phyloP scores from a whole-genome alignment of 2,329 filamentous ascomycete genomes.

The Botrytis squamosa region DNA sequence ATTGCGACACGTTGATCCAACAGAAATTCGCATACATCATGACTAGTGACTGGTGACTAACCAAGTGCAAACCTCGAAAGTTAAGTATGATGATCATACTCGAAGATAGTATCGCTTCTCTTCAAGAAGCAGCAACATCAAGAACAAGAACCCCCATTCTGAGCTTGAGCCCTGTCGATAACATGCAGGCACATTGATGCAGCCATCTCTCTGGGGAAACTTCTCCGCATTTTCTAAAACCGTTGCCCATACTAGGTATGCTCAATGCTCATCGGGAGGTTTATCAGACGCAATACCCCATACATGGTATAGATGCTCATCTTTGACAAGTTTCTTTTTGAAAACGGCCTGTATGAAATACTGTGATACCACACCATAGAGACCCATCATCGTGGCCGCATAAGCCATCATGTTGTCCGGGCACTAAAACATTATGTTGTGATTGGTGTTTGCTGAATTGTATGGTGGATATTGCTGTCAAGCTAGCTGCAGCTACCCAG shows the following conservation, averaged over 20 bases:
- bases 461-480: slow-evolving; percentile 11
- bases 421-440: neutral
- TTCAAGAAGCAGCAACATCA: neutral
- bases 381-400: slow-evolving; percentile 7
- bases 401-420: neutral
- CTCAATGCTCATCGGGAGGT: neutral
- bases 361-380: neutral
- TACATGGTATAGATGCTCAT: neutral
- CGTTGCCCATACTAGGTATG: neutral
- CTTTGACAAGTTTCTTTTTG: neutral
- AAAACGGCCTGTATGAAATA: neutral
- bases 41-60: neutral
- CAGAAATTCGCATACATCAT: neutral
- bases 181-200: slow-evolving; percentile 1
- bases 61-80: neutral
- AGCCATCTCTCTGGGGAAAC: neutral
- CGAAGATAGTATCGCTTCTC: neutral
- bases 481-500: slow-evolving; percentile 19
- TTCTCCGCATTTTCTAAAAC: slow-evolving; percentile 6
- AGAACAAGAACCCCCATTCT: neutral
- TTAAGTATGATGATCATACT: neutral
- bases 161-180: neutral
- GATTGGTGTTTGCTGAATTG: slow-evolving; percentile 6
- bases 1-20: neutral
- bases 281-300: neutral